Conservation (phyloP, 805 yeast species). For the Barnettozyma populi region DNA sequence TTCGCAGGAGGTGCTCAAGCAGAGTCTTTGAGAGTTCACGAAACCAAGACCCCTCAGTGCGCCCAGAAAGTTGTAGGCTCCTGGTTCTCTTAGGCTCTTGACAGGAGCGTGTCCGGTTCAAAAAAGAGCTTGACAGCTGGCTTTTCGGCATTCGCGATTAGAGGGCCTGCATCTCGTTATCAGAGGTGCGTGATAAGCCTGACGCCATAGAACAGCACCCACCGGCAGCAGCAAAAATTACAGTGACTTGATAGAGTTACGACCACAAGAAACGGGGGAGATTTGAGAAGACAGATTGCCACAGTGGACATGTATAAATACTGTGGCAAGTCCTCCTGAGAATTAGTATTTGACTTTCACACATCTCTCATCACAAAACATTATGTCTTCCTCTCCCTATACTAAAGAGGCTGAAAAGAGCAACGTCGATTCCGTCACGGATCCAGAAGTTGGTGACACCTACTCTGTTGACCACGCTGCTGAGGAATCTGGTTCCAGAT, state of each 20-base stretch:
- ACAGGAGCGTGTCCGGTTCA: too few relatives aligned
- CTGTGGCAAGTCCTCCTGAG: neutral
- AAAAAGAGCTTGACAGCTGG: neutral
- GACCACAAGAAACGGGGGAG: neutral
- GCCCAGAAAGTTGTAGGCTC: too few relatives aligned
- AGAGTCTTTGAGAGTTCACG: too few relatives aligned
- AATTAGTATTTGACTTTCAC: neutral
- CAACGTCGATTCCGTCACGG: slow-evolving; percentile 10
- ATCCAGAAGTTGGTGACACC: slow-evolving; percentile 21
- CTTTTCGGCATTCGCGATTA: neutral
- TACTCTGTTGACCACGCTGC: slow-evolving; percentile 14
- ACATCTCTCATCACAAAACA: neutral
- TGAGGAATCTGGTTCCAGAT: slow-evolving; percentile 7
- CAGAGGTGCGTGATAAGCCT: neutral
- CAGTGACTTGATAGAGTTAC: neutral
- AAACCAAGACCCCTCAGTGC: too few relatives aligned
- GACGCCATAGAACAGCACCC: neutral
- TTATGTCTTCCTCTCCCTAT: slow-evolving; percentile 6
- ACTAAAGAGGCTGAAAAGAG: slow-evolving; percentile 1
- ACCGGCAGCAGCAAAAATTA: too few relatives aligned
- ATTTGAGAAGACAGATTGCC: too few relatives aligned
- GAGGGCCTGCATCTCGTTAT: neutral
- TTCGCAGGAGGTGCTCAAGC: too few relatives aligned
- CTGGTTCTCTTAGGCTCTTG: neutral
- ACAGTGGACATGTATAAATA: too few relatives aligned